Base-by-base conservation (phyloP, 2,329 filamentous ascomycete genomes). In the Stenocarpella maydis region DNA sequence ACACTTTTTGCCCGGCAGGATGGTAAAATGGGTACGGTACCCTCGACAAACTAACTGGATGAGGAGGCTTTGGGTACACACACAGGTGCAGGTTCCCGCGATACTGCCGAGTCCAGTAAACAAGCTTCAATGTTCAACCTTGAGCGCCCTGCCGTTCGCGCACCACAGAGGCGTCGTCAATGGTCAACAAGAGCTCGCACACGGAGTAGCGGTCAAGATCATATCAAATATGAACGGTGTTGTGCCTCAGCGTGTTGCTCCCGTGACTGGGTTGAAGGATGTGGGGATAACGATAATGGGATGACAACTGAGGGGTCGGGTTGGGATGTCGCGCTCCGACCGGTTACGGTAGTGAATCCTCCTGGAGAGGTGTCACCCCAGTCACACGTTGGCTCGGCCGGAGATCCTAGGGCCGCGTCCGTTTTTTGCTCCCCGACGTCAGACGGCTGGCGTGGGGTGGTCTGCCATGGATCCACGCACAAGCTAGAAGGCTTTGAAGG, bases 11-110 rank as follows among this genome's bases (percentile, higher is more conserved):
- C 58, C 65, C 69, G 69, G 52, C 34, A n/a, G 50, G 10, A 7
- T 70, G 69, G 65, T 64, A 68, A 55, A 58, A 64, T 65, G 69
- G 69, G 58, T 70, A 70, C 69, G 4, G 65, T 70, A 65, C 43
- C 69, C 69, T 43, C n/a, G 3, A 4, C 28, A 14, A 14, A 43
- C 64, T 67, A 58, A 49, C 64, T 58, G 28, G 37, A 58, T 68
- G 43, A 69, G 45, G 21, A 21, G 26, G 15, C 24, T 34, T 52
- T 61, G 39, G 47, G n/a, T n/a, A n/a, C 43, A 37, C n/a, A 45
- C 34, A 58, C 65, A 61, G 14, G 39, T 45, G 58, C 41, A 61
- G 58, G 58, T 61, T 47, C 58, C 58, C 58, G 41, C 28, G 17
- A 47, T 15, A 19, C 10, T 12, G 34, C 12, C 19, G 12, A n/a